Conservation (phyloP, 2,329 filamentous ascomycete genomes). For the Furcasterigmium furcatum region DNA sequence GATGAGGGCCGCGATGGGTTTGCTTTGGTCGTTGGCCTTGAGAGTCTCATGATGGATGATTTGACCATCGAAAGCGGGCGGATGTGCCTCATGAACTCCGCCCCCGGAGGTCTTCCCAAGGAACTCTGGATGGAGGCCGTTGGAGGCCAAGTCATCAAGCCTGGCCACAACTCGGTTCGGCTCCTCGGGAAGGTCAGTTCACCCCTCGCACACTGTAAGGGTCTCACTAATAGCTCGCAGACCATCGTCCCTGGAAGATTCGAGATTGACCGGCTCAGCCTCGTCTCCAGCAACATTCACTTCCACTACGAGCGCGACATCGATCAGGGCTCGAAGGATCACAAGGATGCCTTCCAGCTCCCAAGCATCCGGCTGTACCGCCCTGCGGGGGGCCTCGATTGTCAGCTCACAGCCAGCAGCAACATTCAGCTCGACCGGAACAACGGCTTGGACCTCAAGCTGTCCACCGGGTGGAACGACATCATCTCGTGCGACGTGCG, state of each 20-base stretch:
- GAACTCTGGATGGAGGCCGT: conserved; percentile 64
- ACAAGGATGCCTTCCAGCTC: conserved; percentile 50
- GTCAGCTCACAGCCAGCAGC: conserved; percentile 63
- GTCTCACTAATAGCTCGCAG: conserved; percentile 27
- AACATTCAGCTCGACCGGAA: conserved; percentile 77
- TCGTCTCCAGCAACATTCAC: conserved; percentile 61
- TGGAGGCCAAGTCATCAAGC: conserved; percentile 38
- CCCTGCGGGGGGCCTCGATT: conserved; percentile 63
- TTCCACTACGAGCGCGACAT: conserved; percentile 63
- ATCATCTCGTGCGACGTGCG: conserved; percentile 57
- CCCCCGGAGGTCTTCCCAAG: conserved; percentile 48
- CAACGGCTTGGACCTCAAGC: conserved; percentile 70
- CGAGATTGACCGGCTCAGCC: conserved; percentile 66
- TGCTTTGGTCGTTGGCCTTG: conserved; percentile 62
- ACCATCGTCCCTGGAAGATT: conserved; percentile 70
- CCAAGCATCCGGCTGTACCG: conserved; percentile 73
- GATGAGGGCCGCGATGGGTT: conserved; percentile 73
- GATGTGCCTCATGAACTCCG: conserved; percentile 57
- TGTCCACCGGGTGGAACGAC: conserved; percentile 73
- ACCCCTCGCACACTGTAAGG: not conserved
- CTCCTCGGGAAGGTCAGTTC: conserved; percentile 31
- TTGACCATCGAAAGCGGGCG: conserved; percentile 64
- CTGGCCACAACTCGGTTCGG: conserved; percentile 42
- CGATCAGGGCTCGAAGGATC: conserved; percentile 41
- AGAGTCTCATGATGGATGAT: conserved; percentile 69